Base-by-base conservation (phyloP, 2,329 filamentous ascomycete genomes). In the Diaporthe australafricana region DNA sequence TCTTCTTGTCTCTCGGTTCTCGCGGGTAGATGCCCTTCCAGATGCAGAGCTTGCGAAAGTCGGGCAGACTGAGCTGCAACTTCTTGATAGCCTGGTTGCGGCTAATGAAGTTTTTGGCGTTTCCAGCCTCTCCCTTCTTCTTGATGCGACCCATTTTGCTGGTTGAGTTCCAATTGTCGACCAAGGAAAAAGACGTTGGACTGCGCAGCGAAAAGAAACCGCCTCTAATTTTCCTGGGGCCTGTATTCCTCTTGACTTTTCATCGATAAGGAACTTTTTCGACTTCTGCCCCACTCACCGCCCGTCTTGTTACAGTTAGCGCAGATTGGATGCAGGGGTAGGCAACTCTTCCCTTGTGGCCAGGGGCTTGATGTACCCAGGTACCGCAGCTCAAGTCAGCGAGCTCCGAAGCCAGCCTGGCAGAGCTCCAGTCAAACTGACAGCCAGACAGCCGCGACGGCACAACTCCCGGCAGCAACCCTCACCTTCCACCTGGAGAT, bases 11-110 rank as follows among this genome's bases (percentile, higher is more conserved):
- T 80, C 96, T 91, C 75, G 96, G 96, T 87, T 99, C 96, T 79
- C 96, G 93, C 76, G 96, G 96, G 84, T 98, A 99, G 82, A 99
- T 98, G 78, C 95, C 96, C 87, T 98, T 98, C 92, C 98, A 99
- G 83, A 99, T 99, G 86, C 96, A 99, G 81, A 99, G 89, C 85
- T 97, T 93, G 85, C 96, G 92, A 86, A 99, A 99, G 85, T 99
- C 96, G 77, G 95, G 95, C 70, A 99, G 90, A 79, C 94, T 98
- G 84, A 99, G 93, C 85, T 99, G 96, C 75, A 99, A 92, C 87
- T 98, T 99, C 83, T 95, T 94, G 78, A 99, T 94, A 56, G 96
- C 96, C 86, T 98, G 95, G 52, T 96, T 98, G 83, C 96, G 90
- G 71, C 96, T 99, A 78, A 99, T 95, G 87, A 96, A 99, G 89